phyloP scores from a whole-genome alignment of 2,329 filamentous ascomycete genomes.

The Aspergillus texensis region DNA sequence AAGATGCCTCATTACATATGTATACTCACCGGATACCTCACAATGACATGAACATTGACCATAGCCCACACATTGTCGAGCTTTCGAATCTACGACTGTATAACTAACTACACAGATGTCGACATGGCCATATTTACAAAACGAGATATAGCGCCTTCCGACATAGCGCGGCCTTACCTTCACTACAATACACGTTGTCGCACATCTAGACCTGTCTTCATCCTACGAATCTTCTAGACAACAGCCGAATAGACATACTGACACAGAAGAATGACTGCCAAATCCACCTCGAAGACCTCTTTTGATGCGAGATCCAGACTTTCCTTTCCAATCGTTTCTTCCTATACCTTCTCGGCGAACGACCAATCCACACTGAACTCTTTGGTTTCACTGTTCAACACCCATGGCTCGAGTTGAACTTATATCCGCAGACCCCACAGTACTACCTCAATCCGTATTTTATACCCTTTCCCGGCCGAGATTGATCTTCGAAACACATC shows the following conservation, averaged over 20 bases:
- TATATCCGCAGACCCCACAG: neutral
- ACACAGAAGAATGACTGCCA: no score
- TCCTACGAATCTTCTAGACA: neutral
- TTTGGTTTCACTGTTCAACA: neutral
- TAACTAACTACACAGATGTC: no score
- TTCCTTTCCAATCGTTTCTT: neutral
- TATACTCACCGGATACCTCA: no score
- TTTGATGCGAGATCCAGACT: neutral
- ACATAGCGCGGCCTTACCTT: no score
- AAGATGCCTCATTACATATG: no score
- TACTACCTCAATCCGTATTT: neutral
- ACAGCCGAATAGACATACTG: no score
- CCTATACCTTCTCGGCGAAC: neutral
- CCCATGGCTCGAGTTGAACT: neutral
- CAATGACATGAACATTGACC: no score
- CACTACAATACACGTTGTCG: no score
- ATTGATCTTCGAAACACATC: neutral
- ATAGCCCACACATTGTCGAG: no score
- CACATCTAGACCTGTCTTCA: neutral
- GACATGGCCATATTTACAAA: no score
- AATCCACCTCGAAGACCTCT: neutral
- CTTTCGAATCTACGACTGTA: no score
- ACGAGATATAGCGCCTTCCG: no score
- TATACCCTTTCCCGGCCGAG: neutral
- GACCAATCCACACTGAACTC: neutral